A percentile compares a stretch with the other conserved stretches of the same genome.
phyloP scores from a whole-genome alignment of 2,329 filamentous ascomycete genomes.

The Monilinia polystroma region DNA sequence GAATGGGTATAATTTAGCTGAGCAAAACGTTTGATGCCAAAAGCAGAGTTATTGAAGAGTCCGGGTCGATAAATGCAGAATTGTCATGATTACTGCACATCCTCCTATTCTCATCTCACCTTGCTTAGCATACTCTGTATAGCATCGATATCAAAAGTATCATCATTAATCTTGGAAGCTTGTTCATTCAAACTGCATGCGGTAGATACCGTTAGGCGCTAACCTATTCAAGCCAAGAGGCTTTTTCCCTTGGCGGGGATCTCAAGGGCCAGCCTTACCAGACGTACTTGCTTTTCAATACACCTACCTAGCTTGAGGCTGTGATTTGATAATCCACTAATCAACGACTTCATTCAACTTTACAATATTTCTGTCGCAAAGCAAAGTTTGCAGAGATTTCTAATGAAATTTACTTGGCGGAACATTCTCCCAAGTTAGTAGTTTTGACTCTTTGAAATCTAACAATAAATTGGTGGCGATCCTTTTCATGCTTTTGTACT shows the following conservation, averaged over 20 bases:
- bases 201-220: slow-evolving; percentile 1
- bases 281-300: not conserved
- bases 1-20: not conserved
- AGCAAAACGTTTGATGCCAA: not conserved
- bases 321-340: slow-evolving; percentile 9
- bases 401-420: too few relatives aligned
- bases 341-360: not conserved
- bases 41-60: too few relatives aligned
- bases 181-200: not conserved
- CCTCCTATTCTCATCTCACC: too few relatives aligned
- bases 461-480: not conserved
- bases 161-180: not conserved
- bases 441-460: not conserved
- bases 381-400: not conserved
- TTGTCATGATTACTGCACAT: too few relatives aligned
- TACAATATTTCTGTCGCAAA: slow-evolving; percentile 4
- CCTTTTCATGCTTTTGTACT: not conserved
- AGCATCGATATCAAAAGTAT: too few relatives aligned
- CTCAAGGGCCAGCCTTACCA: slow-evolving; percentile 6
- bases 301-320: not conserved
- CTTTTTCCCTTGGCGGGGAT: not conserved
- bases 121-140: too few relatives aligned
- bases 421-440: not conserved
- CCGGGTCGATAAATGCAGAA: too few relatives aligned
- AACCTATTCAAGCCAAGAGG: not conserved